Base-by-base conservation (phyloP, 179 eudicot genomes). In the Beta macrorhiza region DNA sequence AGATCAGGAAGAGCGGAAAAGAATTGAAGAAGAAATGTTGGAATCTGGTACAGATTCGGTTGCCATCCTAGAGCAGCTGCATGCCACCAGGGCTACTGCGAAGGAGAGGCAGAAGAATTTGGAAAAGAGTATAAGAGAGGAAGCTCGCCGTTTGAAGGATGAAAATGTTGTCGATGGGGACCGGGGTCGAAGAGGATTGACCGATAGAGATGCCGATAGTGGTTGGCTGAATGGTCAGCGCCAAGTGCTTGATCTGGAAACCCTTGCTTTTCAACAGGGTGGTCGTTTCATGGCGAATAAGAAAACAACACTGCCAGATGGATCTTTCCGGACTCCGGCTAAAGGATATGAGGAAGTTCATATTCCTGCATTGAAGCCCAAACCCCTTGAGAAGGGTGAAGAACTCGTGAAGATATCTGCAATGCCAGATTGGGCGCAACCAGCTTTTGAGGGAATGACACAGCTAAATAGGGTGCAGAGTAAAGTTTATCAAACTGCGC, bases 341-440 rank as follows among this genome's bases (percentile, higher is more conserved):
- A 94, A 97, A 85, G 97, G 97, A 13, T 97, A 97, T 45, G 98
- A 94, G 81, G 99, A 94, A 82, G 95, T 97, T 86, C 95, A 94
- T 86, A 93, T 97, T 70, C 99, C 99, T 69, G 93, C 93, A 37
- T 76, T 91, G 90, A 97, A 94, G 90, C 86, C 92, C 62, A 87
- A 79, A 70, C 93, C 98, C 57, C 85, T 92, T 74, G 91, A 87
- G 44, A 81, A 89, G 9, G 97, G 89, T 65, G 99, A 96, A 62
- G 82, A 87, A 81, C 91, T 92, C 67, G 86, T 91, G 78, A 94
- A 91, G 86, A 91, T 97, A 71, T 89, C 98, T 57, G 86, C 88
- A 61, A 92, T 97, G 95, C 99, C 99, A 9, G 93, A 90, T 8
- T 97, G 98, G 98, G 97, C 99, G 4, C 99, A 92, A 73, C 95